Evolutionary conservation across 805 yeast genomes (phyloP), one percentile per base, ranked within the genome.

Genomic region (Candida khao-thaluensis): DNA sequence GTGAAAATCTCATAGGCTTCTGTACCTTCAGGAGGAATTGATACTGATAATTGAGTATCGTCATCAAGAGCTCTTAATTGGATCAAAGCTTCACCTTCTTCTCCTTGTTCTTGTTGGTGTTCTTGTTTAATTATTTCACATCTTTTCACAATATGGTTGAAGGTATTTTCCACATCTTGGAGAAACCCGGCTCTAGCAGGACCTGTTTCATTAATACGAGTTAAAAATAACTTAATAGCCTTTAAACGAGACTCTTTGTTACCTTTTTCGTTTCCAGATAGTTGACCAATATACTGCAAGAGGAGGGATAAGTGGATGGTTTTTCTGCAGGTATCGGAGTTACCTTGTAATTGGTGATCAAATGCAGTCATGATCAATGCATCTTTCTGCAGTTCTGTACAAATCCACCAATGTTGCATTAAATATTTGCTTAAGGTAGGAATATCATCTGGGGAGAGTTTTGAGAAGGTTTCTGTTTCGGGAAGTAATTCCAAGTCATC

Each of bases 341-440:
- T 73, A 15, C 80, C 83, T 10, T 74, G 78, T 44, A 91, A 70
- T 57, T 88, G 87, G 40, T 71, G 69, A 53, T 91, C 95, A 60
- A 93, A 93, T 0, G 97, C 95, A 15, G 82, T 82, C 96, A 91
- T 90, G 57, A 90, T 71, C 43, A 93, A 76, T 0, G 95, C 87
- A 60, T 93, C 98, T 56, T 90, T 88, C 57, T 93, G 97, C 45
- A 81, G 81, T 48, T 83, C 88, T 3, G 79, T 78, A 35, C 90
- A 78, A 41, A 93, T 85, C 42, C 74, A 70, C 27, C 85, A 77
- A 59, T 82, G 86, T 57, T 56, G 57, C 31, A 71, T 65, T 48
- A 85, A 64, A 60, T 67, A 80, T 36, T 62, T 64, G 46, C 79
- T 73, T 50, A 82, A 69, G 38, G 64, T 59, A n/a, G 62, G 53